Conservation (phyloP, 345 rosid genomes). For the Heritiera littoralis region DNA sequence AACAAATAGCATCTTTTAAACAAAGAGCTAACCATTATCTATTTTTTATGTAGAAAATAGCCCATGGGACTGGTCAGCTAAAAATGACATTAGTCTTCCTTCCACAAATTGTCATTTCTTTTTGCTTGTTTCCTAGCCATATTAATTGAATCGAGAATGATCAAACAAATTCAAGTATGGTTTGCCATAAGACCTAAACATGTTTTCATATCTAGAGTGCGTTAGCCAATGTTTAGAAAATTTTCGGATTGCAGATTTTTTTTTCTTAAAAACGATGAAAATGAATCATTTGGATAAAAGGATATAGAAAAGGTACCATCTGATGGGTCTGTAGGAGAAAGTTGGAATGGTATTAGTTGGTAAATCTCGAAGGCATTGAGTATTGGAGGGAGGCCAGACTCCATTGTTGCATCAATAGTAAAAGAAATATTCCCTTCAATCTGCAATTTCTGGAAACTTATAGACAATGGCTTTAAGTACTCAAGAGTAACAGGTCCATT, state of each 20-base stretch:
- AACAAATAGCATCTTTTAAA: no score
- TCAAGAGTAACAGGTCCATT: not conserved
- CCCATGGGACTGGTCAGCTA: not conserved
- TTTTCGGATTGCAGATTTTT: not conserved
- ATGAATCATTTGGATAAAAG: not conserved
- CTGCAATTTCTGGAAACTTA: not conserved
- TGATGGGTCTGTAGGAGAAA: constrained; percentile 20
- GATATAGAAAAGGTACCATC: constrained; percentile 25
- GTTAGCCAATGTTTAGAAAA: not conserved
- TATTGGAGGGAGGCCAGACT: constrained; percentile 26
- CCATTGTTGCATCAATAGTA: constrained; percentile 6
- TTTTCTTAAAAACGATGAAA: not conserved
- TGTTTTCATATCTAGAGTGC: not conserved
- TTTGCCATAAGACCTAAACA: not conserved
- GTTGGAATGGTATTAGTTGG: not conserved
- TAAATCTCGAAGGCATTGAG: constrained; percentile 33
- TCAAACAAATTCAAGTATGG: not conserved
- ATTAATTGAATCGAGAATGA: not conserved
- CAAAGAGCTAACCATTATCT: not conserved
- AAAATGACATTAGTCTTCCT: not conserved
- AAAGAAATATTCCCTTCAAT: not conserved
- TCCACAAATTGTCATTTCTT: not conserved
- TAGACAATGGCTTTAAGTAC: constrained; percentile 26
- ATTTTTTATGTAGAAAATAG: not conserved
- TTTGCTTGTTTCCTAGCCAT: not conserved